A percentile compares a stretch with the other conserved stretches of the same genome.
Evolutionary conservation across 2,329 filamentous ascomycete species (phyloP).

Genomic region (Verticillium albo-atrum): DNA sequence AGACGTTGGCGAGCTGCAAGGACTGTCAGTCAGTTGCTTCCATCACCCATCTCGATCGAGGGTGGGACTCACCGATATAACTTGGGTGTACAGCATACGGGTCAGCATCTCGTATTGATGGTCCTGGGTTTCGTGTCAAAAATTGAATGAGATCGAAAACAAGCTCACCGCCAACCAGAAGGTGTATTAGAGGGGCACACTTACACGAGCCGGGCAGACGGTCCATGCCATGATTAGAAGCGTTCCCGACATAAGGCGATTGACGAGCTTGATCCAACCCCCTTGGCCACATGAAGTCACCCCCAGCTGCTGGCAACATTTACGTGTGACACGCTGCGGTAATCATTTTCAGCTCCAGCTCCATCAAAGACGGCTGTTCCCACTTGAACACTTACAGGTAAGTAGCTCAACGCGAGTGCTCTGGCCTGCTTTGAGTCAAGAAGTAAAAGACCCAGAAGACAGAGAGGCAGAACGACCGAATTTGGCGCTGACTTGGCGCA

Average conservation of each 20-base stretch:
- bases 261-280: neutral
- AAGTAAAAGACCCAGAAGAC: slow-evolving; percentile 54
- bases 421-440: slow-evolving; percentile 44
- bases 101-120: neutral
- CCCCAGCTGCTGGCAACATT: neutral
- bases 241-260: neutral
- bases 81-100: neutral
- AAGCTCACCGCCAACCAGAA: too few species aligned
- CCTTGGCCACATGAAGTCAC: neutral
- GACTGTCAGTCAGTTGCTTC: neutral
- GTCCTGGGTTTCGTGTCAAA: neutral
- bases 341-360: too few species aligned
- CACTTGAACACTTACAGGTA: neutral
- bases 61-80: neutral
- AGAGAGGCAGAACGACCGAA: slow-evolving; percentile 48
- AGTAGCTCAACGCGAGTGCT: neutral
- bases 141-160: too few species aligned
- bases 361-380: neutral
- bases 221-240: neutral
- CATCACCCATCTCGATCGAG: too few species aligned
- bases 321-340: too few species aligned
- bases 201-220: neutral
- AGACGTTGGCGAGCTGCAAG: neutral
- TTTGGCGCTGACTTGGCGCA: neutral
- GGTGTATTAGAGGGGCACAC: neutral